These are phyloP conservation scores for Lavandula angustifolia DNA, from an alignment of 257 asterid genomes.

Conservation along the genomic window DNA sequence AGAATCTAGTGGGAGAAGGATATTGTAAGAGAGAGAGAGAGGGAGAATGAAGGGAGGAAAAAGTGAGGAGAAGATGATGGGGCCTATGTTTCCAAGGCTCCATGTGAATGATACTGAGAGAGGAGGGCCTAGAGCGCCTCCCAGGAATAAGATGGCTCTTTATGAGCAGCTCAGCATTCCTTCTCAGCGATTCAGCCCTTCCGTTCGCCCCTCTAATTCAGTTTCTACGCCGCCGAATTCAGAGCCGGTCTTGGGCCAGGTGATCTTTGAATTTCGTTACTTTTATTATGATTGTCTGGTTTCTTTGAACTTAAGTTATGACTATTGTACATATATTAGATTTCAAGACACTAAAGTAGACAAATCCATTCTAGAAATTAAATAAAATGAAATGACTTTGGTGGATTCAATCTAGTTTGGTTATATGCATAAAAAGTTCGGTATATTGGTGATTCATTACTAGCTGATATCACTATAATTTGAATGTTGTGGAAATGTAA, in stretches of 20 bases:
- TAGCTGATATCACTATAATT: not conserved
- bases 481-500: not conserved
- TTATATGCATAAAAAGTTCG: not conserved
- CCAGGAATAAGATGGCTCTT: constrained; percentile 97
- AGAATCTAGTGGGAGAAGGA: constrained; percentile 18
- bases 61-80: constrained; percentile 68
- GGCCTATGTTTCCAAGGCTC: constrained; percentile 97
- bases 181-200: constrained; percentile 57
- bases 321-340: too few relatives aligned
- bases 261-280: constrained; percentile 15
- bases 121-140: constrained; percentile 99
- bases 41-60: constrained; percentile 67
- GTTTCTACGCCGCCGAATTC: constrained; percentile 22
- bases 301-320: too few relatives aligned
- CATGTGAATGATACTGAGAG: constrained; percentile 85
- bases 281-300: not conserved
- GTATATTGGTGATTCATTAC: not conserved
- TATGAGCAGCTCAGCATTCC: constrained; percentile 94
- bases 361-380: too few relatives aligned
- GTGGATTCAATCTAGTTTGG: not conserved
- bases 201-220: constrained; percentile 1
- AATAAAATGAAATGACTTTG: not conserved
- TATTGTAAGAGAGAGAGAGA: constrained; percentile 11
- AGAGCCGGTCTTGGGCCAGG: constrained; percentile 56
- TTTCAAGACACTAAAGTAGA: too few relatives aligned